Conservation (phyloP, 2,329 filamentous ascomycete species). For the Fusarium fujikuroi region DNA sequence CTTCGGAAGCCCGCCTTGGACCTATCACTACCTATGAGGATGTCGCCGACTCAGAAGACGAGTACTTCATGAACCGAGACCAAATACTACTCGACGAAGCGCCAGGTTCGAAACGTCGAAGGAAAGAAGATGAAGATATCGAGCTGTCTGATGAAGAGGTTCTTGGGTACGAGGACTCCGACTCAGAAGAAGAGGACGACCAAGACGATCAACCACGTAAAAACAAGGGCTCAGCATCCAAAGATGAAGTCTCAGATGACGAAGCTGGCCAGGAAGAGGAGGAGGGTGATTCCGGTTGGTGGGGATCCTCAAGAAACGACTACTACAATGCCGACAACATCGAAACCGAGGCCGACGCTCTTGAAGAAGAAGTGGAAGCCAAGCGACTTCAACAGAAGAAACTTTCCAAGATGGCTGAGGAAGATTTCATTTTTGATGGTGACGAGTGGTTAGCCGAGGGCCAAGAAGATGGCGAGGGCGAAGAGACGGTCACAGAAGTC, state of each 20-base stretch:
- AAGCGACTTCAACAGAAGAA: slow-evolving; percentile 91
- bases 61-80: slow-evolving; percentile 89
- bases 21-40: slow-evolving; percentile 77
- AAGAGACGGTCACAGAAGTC: slow-evolving; percentile 82
- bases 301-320: slow-evolving; percentile 88
- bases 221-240: slow-evolving; percentile 48
- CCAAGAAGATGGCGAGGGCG: slow-evolving; percentile 60
- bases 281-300: slow-evolving; percentile 73
- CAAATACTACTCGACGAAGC: slow-evolving; percentile 86
- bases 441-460: slow-evolving; percentile 79
- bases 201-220: slow-evolving; percentile 50
- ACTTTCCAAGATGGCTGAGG: slow-evolving; percentile 85
- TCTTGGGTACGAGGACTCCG: slow-evolving; percentile 59
- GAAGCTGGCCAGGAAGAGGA: slow-evolving; percentile 65
- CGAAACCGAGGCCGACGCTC: slow-evolving; percentile 73
- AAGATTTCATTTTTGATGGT: slow-evolving; percentile 94
- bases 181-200: slow-evolving; percentile 60
- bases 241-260: slow-evolving; percentile 56
- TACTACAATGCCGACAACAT: slow-evolving; percentile 90
- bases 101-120: slow-evolving; percentile 79
- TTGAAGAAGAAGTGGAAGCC: slow-evolving; percentile 93
- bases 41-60: slow-evolving; percentile 93
- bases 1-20: slow-evolving; percentile 70
- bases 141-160: slow-evolving; percentile 73
- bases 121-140: slow-evolving; percentile 76